Percentiles rank a stretch among this genome's conserved stretches.
phyloP scores from a whole-genome alignment of 306 rosid genomes.

The Lagenaria siceraria region DNA sequence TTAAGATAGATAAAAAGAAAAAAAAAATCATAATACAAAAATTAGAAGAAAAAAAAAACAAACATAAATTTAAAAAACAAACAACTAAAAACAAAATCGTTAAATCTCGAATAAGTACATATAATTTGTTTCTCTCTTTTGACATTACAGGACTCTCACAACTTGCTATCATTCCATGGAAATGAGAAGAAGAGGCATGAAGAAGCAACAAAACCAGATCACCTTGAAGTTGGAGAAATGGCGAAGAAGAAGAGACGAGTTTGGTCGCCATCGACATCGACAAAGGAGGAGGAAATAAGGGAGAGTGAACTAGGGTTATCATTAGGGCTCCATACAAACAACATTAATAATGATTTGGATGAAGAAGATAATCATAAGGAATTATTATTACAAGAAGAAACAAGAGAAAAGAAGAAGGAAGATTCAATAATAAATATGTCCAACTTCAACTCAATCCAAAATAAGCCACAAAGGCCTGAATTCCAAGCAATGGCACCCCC shows the following conservation, averaged over 20 bases:
- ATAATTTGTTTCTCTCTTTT: background rate
- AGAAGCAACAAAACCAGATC: slow-evolving; percentile 9
- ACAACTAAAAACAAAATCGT: too few species aligned
- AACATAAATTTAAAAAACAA: too few species aligned
- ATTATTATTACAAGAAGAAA: background rate
- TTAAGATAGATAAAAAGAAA: too few species aligned
- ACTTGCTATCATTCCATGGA: slow-evolving; percentile 38
- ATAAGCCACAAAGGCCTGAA: slow-evolving; percentile 30
- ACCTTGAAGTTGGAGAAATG: slow-evolving; percentile 13
- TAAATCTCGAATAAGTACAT: too few species aligned
- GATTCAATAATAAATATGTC: background rate
- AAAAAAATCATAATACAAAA: too few species aligned
- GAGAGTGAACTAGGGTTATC: slow-evolving; percentile 58
- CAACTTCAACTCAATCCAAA: slow-evolving; percentile 20
- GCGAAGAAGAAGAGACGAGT: slow-evolving; percentile 12
- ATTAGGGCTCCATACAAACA: slow-evolving; percentile 34
- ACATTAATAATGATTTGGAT: background rate
- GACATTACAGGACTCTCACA: slow-evolving; percentile 31
- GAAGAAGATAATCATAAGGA: slow-evolving; percentile 18
- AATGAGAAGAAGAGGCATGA: slow-evolving; percentile 20
- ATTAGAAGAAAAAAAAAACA: too few species aligned
- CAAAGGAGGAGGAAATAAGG: slow-evolving; percentile 13
- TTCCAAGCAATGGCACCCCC: slow-evolving; percentile 23
- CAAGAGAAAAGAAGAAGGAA: slow-evolving; percentile 12
- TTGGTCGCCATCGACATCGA: slow-evolving; percentile 8